These are phyloP conservation scores for Nothopassalora personata DNA, from an alignment of 2,329 filamentous ascomycete species.

Conservation along the genomic window DNA sequence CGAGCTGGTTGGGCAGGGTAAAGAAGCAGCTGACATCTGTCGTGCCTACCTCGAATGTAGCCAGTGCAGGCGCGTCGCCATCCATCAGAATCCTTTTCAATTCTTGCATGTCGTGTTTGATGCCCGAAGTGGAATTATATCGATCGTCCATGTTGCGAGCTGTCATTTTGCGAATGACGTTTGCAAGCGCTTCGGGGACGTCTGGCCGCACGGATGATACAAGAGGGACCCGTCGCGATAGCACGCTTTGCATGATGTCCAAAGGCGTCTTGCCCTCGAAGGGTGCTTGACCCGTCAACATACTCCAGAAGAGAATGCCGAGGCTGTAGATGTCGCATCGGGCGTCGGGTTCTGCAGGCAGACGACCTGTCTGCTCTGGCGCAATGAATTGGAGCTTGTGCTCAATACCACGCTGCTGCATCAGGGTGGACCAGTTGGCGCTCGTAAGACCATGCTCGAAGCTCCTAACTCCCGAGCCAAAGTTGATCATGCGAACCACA, in stretches of 20 bases:
- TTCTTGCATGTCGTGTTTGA: constrained; percentile 72
- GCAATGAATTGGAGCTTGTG: constrained; percentile 89
- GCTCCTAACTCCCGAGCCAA: constrained; percentile 78
- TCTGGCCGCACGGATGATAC: constrained; percentile 75
- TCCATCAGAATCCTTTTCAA: constrained; percentile 70
- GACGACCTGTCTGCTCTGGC: constrained; percentile 87
- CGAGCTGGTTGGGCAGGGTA: constrained; percentile 73
- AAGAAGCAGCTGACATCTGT: constrained; percentile 91
- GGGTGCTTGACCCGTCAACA: constrained; percentile 72
- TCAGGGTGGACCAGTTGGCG: constrained; percentile 78
- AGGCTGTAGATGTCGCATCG: constrained; percentile 92
- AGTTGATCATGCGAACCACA: constrained; percentile 72
- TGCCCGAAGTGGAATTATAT: constrained; percentile 81
- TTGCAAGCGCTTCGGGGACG: constrained; percentile 73
- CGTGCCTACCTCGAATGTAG: constrained; percentile 69
- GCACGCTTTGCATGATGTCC: constrained; percentile 85
- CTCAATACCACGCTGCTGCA: constrained; percentile 77
- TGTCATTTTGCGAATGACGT: constrained; percentile 87
- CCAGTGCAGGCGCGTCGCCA: constrained; percentile 66
- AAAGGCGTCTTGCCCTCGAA: constrained; percentile 76
- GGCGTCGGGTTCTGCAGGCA: constrained; percentile 86
- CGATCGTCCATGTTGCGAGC: constrained; percentile 81
- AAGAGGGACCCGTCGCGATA: constrained; percentile 70
- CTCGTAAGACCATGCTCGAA: constrained; percentile 85
- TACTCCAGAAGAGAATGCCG: constrained; percentile 81